A percentile compares a stretch with the other conserved stretches of the same genome.
These are phyloP conservation scores for Tricholomella constricta DNA, from an alignment of 768 basidiomycete genomes.

Conservation along the genomic window DNA sequence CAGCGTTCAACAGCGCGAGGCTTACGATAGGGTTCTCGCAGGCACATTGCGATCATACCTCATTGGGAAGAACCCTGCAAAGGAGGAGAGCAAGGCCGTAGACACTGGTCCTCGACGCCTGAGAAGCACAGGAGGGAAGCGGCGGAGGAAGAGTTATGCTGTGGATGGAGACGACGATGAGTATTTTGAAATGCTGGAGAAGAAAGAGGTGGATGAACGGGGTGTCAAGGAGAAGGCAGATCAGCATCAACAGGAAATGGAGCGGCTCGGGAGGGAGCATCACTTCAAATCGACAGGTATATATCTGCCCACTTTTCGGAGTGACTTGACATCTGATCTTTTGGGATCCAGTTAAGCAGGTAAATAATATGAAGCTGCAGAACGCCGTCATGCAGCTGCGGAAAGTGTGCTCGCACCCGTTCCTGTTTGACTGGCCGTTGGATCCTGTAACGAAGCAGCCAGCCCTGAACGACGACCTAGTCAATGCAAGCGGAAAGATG, in stretches of 20 bases:
- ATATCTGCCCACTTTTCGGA: conserved; percentile 11
- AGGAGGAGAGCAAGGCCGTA: conserved; percentile 20
- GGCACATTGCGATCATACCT: conserved; percentile 72
- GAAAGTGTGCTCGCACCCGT: conserved; percentile 94
- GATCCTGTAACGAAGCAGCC: conserved; percentile 63
- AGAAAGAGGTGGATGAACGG: conserved; percentile 42
- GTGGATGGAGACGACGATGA: conserved; percentile 65
- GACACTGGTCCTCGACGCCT: conserved; percentile 29
- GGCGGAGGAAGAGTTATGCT: conserved; percentile 48
- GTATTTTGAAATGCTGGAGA: conserved; percentile 64
- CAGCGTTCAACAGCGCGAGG: conserved; percentile 76
- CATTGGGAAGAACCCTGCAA: conserved; percentile 35
- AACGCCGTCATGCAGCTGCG: conserved; percentile 97
- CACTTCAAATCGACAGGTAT: conserved; percentile 61
- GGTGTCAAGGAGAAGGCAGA: conserved; percentile 32
- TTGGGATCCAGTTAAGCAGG: conserved; percentile 64
- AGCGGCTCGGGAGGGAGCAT: conserved; percentile 59
- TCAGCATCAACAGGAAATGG: conserved; percentile 41
- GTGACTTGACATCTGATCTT: not conserved
- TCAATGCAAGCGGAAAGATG: conserved; percentile 95
- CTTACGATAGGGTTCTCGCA: conserved; percentile 79
- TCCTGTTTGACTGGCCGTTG: conserved; percentile 83
- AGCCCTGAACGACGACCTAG: conserved; percentile 75
- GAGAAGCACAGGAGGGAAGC: conserved; percentile 35
- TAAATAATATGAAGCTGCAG: conserved; percentile 92